Conservation (phyloP, 163 green algal species). For the Scenedesmus sp. region DNA sequence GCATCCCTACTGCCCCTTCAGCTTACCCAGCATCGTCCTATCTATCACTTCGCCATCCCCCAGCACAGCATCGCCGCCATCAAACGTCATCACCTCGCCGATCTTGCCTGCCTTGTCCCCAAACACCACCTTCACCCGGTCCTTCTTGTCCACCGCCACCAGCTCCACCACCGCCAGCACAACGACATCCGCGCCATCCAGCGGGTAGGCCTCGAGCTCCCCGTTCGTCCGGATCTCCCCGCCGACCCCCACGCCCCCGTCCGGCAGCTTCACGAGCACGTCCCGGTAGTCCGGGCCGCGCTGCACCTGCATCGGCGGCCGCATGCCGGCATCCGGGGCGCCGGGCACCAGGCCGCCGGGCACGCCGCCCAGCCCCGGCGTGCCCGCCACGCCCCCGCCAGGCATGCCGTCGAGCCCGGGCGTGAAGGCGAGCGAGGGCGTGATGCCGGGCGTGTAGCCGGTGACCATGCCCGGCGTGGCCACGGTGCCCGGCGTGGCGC, state of each 20-base stretch:
- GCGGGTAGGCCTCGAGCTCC: constrained; percentile 44
- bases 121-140: constrained; percentile 71
- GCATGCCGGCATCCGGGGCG: background rate
- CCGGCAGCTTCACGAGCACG: constrained; percentile 66
- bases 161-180: constrained; percentile 61
- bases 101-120: constrained; percentile 67
- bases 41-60: constrained; percentile 69
- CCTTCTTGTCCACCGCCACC: constrained; percentile 62
- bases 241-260: constrained; percentile 60
- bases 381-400: constrained; percentile 55
- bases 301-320: background rate
- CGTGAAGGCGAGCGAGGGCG: constrained; percentile 60
- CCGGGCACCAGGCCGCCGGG: constrained; percentile 27
- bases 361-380: constrained; percentile 2
- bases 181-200: constrained; percentile 46
- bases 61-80: constrained; percentile 79
- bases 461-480: constrained; percentile 41
- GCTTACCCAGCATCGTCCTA: constrained; percentile 62
- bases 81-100: constrained; percentile 79
- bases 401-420: constrained; percentile 47
- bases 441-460: constrained; percentile 68
- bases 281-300: constrained; percentile 55
- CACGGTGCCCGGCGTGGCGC: constrained; percentile 56
- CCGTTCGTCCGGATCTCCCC: constrained; percentile 55
- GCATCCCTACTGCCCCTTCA: background rate